A percentile compares a stretch with the other conserved stretches of the same genome.
Evolutionary conservation across 345 rosid genomes (phyloP).

Genomic region (Aethionema arabicum): DNA sequence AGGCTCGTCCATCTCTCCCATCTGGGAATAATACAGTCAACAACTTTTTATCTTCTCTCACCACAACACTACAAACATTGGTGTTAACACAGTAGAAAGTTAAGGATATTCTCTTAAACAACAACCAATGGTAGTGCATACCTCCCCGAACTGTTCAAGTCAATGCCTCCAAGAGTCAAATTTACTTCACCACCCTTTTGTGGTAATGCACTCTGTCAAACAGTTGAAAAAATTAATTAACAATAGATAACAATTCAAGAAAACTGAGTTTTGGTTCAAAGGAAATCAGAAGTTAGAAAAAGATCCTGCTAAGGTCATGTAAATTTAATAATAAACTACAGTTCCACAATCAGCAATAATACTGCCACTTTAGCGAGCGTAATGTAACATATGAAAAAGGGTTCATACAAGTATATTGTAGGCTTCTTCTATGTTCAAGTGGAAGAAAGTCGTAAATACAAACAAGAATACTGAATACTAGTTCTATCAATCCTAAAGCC

Average conservation of each 20-base stretch:
- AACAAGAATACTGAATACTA: background rate
- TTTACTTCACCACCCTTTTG: slow-evolving; percentile 93
- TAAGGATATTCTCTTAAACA: slow-evolving; percentile 19
- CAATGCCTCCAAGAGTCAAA: slow-evolving; percentile 95
- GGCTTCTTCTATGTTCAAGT: background rate
- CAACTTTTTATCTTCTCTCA: slow-evolving; percentile 92
- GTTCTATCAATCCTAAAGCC: background rate
- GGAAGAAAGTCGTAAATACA: too few species aligned
- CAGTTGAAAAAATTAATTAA: slow-evolving; percentile 26
- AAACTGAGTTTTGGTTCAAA: background rate
- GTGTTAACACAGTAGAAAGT: slow-evolving; percentile 28
- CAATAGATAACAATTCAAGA: background rate
- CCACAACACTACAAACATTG: slow-evolving; percentile 73
- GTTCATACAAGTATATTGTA: slow-evolving; percentile 4
- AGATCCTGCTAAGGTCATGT: slow-evolving; percentile 1
- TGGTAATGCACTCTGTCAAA: slow-evolving; percentile 78
- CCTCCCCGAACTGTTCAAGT: slow-evolving; percentile 98
- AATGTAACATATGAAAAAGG: slow-evolving; percentile 2
- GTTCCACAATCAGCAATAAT: background rate
- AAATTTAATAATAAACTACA: background rate
- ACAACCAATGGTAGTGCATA: slow-evolving; percentile 31
- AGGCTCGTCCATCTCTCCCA: slow-evolving; percentile 99
- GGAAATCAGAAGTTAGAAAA: background rate
- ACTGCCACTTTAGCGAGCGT: background rate
- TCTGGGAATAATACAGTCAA: slow-evolving; percentile 96